These are phyloP conservation scores for Aspergillus terreus DNA, from an alignment of 2,329 filamentous ascomycete species.

Conservation along the genomic window DNA sequence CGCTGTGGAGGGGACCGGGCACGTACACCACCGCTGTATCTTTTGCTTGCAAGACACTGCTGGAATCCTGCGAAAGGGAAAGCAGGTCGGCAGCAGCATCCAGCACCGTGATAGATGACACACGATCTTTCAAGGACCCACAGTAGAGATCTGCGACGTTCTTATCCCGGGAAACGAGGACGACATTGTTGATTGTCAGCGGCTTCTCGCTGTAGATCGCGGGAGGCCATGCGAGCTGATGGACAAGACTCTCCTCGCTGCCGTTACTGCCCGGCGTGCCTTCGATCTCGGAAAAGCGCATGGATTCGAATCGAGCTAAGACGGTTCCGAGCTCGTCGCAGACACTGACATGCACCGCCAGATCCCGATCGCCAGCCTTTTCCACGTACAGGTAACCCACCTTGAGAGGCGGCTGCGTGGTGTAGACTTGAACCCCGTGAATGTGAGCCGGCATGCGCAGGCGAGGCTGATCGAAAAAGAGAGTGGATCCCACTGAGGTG, in stretches of 20 bases:
- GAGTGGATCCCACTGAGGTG: conserved; percentile 40
- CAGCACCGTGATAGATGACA: not conserved
- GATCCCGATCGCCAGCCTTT: conserved; percentile 17
- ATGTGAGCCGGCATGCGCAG: conserved; percentile 38
- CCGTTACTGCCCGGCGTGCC: conserved; percentile 20
- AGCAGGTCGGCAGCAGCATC: not conserved
- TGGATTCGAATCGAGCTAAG: conserved; percentile 30
- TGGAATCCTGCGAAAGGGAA: not conserved
- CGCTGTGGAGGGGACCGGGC: not conserved
- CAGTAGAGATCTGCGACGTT: not conserved
- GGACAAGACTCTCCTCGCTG: conserved; percentile 30
- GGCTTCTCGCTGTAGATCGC: conserved; percentile 31
- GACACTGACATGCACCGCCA: conserved; percentile 26
- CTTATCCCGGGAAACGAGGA: conserved; percentile 7
- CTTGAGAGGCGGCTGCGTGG: conserved; percentile 25
- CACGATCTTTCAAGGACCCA: not conserved
- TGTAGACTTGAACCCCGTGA: not conserved
- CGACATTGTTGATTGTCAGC: conserved; percentile 12
- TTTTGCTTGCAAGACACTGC: not conserved
- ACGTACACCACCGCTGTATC: not conserved
- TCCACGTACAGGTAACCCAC: conserved; percentile 34
- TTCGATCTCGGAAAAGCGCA: conserved; percentile 42
- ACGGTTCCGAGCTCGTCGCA: conserved; percentile 25
- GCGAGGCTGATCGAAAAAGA: conserved; percentile 34
- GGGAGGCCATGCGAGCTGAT: conserved; percentile 38